Evolutionary conservation across 1,284 basidiomycete genomes (phyloP).

Genomic region (Apiotrichum sp.): DNA sequence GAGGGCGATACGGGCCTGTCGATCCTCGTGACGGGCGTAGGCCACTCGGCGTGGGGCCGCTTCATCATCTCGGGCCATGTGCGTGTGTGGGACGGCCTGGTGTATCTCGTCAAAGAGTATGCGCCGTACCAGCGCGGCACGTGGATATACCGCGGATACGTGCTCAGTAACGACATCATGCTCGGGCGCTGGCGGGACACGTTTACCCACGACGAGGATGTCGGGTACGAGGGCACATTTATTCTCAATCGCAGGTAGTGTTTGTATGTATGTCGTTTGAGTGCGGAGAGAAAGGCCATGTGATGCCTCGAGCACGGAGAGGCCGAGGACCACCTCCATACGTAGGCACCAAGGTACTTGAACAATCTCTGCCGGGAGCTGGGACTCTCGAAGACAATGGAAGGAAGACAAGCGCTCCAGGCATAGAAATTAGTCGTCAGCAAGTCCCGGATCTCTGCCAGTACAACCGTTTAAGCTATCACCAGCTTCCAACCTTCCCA

Average conservation of each 20-base stretch:
- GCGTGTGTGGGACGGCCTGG: constrained; percentile 52
- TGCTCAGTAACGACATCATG: constrained; percentile 37
- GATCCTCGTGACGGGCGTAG: constrained; percentile 49
- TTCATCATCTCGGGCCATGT: constrained; percentile 51
- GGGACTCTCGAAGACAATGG: no score
- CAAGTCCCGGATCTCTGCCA: no score
- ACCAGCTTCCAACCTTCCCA: no score
- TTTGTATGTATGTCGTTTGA: no score
- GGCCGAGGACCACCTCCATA: no score
- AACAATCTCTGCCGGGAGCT: no score
- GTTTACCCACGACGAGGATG: constrained; percentile 43
- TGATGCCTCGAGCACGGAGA: no score
- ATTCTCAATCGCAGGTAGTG: constrained; percentile 37
- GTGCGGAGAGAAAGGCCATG: no score
- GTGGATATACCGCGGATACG: constrained; percentile 52
- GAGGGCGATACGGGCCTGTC: constrained; percentile 35
- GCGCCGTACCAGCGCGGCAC: constrained; percentile 40
- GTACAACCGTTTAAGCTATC: no score
- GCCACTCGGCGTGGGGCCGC: constrained; percentile 52
- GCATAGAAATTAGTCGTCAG: no score
- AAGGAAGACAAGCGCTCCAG: no score
- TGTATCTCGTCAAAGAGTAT: constrained; percentile 52
- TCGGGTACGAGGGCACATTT: constrained; percentile 48
- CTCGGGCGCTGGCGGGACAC: constrained; percentile 48
- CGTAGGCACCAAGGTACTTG: no score